Evolutionary conservation across 2,329 filamentous ascomycete genomes (phyloP), one percentile per base, ranked within the genome.

Genomic region (Pseudonectria foliicola): DNA sequence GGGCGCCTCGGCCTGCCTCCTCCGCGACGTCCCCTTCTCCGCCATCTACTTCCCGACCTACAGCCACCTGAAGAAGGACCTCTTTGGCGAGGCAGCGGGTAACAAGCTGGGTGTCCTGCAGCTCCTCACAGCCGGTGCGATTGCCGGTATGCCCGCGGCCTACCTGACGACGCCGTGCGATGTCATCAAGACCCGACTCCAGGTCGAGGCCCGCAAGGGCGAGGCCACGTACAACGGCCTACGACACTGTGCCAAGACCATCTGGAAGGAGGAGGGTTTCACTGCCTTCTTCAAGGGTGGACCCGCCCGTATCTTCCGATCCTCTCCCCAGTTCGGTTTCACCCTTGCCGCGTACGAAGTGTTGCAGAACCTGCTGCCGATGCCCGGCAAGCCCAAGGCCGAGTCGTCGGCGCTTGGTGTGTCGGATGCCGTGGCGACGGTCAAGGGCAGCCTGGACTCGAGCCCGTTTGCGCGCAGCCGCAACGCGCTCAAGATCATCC

Each of bases 41-140:
- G 88, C 87, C 53, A 98, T 98, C 57, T 98, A 98, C 71, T 98
- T 98, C 78, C 90, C 92, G 3, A 83, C 88, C 14, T 98, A 98
- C 70, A 85, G 77, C 59, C 92, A 98, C 59, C 66, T 98, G 53
- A 98, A 98, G 74, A 80, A 75, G 55, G 90, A 95, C 63, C 70
- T 90, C 57, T 98, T 96, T 52, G 90, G 92, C 62, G 92, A 98
- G 67, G 80, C 83, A 10, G 71, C 73, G 6, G 85, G 80, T 38
- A 87, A 95, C 69, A 92, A 86, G 65, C 80, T 98, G 15, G 86
- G 90, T 33, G 75, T 98, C 31, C 42, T 95, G 26, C 90, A 96
- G 66, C 82, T 98, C 37, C 75, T 98, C 43, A 92, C 86, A 13
- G 88, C 92, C 7, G 92, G 92, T 67, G 92, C 92, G 40, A 95